A percentile compares a stretch with the other conserved stretches of the same genome.
Conservation (phyloP, 306 rosid species). For the Sophora flavescens region DNA sequence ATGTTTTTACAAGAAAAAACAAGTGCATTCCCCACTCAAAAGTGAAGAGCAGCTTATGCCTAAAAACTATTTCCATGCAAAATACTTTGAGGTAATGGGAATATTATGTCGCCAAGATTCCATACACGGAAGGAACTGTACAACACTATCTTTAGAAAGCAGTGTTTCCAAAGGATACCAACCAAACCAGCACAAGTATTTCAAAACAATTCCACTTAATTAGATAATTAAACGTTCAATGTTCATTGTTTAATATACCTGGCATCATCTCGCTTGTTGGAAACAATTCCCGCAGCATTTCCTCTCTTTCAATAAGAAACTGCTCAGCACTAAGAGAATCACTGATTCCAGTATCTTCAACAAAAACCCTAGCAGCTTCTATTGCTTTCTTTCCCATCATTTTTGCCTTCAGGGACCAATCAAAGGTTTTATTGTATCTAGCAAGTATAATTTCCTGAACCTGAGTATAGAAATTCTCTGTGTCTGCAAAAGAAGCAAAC, state of each 20-base stretch:
- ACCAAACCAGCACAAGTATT: constrained; percentile 24
- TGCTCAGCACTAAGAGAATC: constrained; percentile 76
- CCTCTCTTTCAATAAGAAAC: constrained; percentile 85
- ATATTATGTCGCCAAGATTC: not conserved
- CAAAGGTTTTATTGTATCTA: constrained; percentile 84
- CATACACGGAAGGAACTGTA: not conserved
- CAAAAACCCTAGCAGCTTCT: constrained; percentile 89
- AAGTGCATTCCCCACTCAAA: constrained; percentile 3
- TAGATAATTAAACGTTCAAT: not conserved
- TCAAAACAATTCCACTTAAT: constrained; percentile 13
- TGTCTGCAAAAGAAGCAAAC: constrained; percentile 60
- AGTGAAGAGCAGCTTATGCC: not conserved
- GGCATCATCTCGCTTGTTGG: constrained; percentile 88
- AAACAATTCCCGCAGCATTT: constrained; percentile 70
- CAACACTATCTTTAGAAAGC: not conserved
- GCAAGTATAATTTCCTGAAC: constrained; percentile 84
- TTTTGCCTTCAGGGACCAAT: constrained; percentile 87
- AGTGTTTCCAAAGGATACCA: constrained; percentile 16
- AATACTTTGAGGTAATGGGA: not conserved
- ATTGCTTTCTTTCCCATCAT: constrained; percentile 97
- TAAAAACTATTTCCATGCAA: not conserved
- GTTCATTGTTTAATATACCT: constrained; percentile 55
- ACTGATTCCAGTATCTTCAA: constrained; percentile 76
- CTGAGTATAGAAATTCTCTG: constrained; percentile 86
- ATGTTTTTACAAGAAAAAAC: constrained; percentile 14